A percentile compares a stretch with the other conserved stretches of the same genome.
Conservation (phyloP, 306 rosid species). For the Pyrus bretschneideri region DNA sequence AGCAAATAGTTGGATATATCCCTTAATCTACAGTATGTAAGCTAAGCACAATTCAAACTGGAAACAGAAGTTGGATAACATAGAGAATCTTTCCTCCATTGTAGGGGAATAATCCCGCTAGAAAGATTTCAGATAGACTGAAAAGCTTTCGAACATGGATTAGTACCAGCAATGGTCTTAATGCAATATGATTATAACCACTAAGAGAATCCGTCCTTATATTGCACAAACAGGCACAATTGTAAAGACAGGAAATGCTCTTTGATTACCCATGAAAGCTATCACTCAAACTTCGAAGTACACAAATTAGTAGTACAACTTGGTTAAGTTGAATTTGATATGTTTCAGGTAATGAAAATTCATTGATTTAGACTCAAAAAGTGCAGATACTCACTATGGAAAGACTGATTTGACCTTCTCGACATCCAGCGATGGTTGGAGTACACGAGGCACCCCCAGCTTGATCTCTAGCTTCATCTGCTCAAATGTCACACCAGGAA, state of each 20-base stretch:
- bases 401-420: constrained; percentile 84
- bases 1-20: background rate
- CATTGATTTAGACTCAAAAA: background rate
- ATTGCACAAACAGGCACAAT: background rate
- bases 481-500: constrained; percentile 79
- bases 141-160: background rate
- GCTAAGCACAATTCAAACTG: background rate
- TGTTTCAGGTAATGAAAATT: background rate
- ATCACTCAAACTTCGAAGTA: background rate
- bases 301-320: background rate
- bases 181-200: background rate
- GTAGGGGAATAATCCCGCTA: background rate
- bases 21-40: background rate
- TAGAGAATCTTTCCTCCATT: background rate
- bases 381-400: constrained; percentile 69
- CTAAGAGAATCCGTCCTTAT: background rate
- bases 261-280: background rate
- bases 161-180: background rate
- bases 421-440: constrained; percentile 64
- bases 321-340: background rate
- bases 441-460: constrained; percentile 82
- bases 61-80: background rate
- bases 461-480: constrained; percentile 91
- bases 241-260: background rate
- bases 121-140: background rate